Evolutionary conservation across 148 eudicot genomes (phyloP).

Genomic region (Oxyria digyna): DNA sequence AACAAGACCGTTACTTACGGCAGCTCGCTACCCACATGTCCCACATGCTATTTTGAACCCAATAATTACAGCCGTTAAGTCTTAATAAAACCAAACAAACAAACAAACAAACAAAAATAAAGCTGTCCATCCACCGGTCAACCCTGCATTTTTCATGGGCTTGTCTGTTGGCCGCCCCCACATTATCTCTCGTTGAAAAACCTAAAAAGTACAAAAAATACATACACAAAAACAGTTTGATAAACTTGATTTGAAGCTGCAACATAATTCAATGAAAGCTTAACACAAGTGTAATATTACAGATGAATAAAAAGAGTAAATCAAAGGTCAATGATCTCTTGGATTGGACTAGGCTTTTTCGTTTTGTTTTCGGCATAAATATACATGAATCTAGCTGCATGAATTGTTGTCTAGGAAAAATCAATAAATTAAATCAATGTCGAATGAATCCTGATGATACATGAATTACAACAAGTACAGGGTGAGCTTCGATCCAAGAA

Average conservation of each 20-base stretch:
- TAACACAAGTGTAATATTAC: background rate
- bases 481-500: slow-evolving; percentile 30
- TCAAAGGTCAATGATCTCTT: background rate
- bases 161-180: background rate
- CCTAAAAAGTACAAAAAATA: no score
- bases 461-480: slow-evolving; percentile 54
- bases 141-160: background rate
- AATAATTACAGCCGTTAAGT: background rate
- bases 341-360: background rate
- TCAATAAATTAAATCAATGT: slow-evolving; percentile 56
- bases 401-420: slow-evolving; percentile 28
- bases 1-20: no score
- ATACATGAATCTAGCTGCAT: slow-evolving; percentile 12
- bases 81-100: background rate
- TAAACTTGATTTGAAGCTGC: background rate
- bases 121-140: background rate
- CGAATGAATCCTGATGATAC: slow-evolving; percentile 48
- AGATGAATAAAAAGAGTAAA: background rate
- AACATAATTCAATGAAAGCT: background rate
- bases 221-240: no score
- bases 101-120: background rate
- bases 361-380: background rate
- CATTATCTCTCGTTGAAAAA: no score
- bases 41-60: no score
- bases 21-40: no score